Percentiles rank a stretch among this genome's conserved stretches.
phyloP scores from a whole-genome alignment of 148 eudicot species.

The Chenopodium album region DNA sequence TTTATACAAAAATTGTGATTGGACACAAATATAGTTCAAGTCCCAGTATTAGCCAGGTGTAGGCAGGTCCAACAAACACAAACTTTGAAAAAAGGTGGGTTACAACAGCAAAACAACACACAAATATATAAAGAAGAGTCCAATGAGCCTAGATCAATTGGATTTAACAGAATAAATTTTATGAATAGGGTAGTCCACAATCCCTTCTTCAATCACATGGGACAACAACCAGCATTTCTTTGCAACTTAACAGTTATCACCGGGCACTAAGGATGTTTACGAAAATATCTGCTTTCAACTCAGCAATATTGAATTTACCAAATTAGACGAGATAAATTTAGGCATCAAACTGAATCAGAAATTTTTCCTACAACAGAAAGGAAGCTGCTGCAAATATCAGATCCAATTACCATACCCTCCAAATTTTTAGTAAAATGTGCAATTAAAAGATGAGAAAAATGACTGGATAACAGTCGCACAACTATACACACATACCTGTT shows the following conservation, averaged over 20 bases:
- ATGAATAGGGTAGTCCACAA: background rate
- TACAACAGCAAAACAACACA: background rate
- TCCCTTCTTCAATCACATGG: background rate
- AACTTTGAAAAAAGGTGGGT: background rate
- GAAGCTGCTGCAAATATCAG: background rate
- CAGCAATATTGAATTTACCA: background rate
- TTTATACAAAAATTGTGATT: too few species aligned
- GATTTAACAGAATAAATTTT: background rate
- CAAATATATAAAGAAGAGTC: too few species aligned
- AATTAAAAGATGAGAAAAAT: background rate
- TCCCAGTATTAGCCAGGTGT: too few species aligned
- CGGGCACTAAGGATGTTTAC: background rate
- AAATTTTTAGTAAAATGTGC: slow-evolving; percentile 3
- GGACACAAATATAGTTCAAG: too few species aligned
- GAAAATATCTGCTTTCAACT: background rate
- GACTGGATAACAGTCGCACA: background rate
- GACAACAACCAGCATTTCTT: too few species aligned
- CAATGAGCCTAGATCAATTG: background rate
- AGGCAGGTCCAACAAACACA: background rate
- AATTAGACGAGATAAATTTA: background rate
- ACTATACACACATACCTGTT: slow-evolving; percentile 50
- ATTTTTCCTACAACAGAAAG: background rate
- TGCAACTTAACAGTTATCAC: background rate
- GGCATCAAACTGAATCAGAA: background rate
- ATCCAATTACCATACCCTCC: background rate